Conservation (phyloP, 495 filamentous ascomycete species). For the Penicillium desertorum region DNA sequence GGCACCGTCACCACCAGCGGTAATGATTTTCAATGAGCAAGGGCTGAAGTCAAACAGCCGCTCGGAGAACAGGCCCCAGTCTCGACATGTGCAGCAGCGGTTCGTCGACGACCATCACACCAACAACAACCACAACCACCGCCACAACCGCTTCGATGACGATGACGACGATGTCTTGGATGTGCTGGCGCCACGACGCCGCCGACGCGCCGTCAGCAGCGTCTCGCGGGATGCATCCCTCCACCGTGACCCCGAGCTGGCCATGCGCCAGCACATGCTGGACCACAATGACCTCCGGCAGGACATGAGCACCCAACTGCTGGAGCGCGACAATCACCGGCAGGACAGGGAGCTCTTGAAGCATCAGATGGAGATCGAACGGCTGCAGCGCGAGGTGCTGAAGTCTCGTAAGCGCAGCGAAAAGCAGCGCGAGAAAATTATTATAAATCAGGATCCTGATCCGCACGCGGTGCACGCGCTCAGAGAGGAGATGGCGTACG, state of each 20-base stretch:
- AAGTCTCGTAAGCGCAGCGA: slow-evolving; percentile 26
- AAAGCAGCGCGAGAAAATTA: neutral
- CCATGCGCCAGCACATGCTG: slow-evolving; percentile 40
- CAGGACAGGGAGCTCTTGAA: slow-evolving; percentile 44
- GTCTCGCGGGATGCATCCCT: slow-evolving; percentile 23
- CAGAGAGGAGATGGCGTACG: slow-evolving; percentile 41
- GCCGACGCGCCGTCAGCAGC: slow-evolving; percentile 23
- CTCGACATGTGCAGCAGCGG: slow-evolving; percentile 24
- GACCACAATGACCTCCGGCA: slow-evolving; percentile 41
- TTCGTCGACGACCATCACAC: slow-evolving; percentile 11
- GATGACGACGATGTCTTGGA: slow-evolving; percentile 14
- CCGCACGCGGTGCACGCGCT: slow-evolving; percentile 24
- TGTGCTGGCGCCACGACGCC: neutral
- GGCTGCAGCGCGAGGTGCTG: slow-evolving; percentile 45
- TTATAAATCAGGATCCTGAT: slow-evolving; percentile 3
- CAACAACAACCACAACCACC: slow-evolving; percentile 1
- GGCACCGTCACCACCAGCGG: slow-evolving; percentile 12
- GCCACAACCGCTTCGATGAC: slow-evolving; percentile 31
- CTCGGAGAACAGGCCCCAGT: slow-evolving; percentile 20
- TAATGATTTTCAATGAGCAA: slow-evolving; percentile 31
- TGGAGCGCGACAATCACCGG: slow-evolving; percentile 38
- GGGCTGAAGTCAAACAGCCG: slow-evolving; percentile 17
- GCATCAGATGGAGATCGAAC: slow-evolving; percentile 47
- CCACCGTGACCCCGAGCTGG: slow-evolving; percentile 39
- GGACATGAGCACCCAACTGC: slow-evolving; percentile 40